Conservation (phyloP, 257 asterid genomes). For the Linderniella brevidens region DNA sequence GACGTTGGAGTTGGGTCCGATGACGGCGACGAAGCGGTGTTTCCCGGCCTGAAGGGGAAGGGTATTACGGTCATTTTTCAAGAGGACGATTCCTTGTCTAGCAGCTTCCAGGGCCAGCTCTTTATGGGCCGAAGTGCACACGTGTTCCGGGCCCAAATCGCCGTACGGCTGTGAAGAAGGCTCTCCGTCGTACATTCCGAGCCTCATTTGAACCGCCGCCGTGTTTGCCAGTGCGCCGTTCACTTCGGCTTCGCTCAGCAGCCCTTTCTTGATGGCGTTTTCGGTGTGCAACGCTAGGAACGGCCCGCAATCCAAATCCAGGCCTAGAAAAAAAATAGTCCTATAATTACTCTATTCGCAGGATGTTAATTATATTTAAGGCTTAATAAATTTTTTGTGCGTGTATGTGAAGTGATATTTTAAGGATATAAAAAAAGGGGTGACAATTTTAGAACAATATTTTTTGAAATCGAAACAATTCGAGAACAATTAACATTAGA, state of each 20-base stretch:
- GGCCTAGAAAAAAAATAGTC: constrained; percentile 12
- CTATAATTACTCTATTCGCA: neutral
- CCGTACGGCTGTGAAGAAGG: constrained; percentile 10
- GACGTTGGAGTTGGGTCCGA: constrained; percentile 37
- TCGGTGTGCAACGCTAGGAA: constrained; percentile 11
- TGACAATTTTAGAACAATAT: no score
- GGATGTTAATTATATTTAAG: no score
- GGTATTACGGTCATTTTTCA: constrained; percentile 18
- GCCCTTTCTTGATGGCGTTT: constrained; percentile 22
- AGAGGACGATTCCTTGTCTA: constrained; percentile 32
- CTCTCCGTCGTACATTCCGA: constrained; percentile 36
- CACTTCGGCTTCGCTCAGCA: constrained; percentile 18
- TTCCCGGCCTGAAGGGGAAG: constrained; percentile 16
- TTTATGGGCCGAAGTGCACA: constrained; percentile 19
- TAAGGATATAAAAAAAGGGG: no score
- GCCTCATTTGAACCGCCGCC: constrained; percentile 23
- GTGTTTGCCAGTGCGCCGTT: constrained; percentile 19
- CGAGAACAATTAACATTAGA: no score
- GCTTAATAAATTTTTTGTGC: no score
- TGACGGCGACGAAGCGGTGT: constrained; percentile 18
- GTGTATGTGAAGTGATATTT: no score
- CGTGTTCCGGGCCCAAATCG: constrained; percentile 16
- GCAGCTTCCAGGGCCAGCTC: constrained; percentile 35
- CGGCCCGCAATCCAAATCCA: constrained; percentile 39
- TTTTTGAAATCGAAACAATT: no score